Evolutionary conservation across 345 rosid genomes (phyloP).

Genomic region (Brassica nigra): DNA sequence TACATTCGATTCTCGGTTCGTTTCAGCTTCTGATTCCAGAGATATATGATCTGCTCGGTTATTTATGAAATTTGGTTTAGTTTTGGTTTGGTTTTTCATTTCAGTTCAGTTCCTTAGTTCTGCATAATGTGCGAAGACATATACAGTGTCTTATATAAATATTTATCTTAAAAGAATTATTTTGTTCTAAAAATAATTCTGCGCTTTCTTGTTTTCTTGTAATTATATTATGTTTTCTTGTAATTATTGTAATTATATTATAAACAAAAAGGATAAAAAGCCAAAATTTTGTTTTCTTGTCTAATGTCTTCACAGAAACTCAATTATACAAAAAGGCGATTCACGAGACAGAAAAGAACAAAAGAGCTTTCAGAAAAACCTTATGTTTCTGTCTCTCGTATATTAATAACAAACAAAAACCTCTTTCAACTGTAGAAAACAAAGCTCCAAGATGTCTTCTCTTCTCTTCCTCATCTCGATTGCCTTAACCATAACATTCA

Average conservation of each 20-base stretch:
- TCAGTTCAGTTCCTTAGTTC: too few relatives aligned
- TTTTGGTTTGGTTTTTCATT: too few relatives aligned
- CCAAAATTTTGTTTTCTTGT: neutral
- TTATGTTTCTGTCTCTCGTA: neutral
- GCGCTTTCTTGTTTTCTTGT: too few relatives aligned
- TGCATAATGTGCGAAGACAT: too few relatives aligned
- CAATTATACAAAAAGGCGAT: constrained; percentile 21
- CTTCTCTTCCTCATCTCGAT: constrained; percentile 31
- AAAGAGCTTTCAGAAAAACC: constrained; percentile 14
- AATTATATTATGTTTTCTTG: neutral
- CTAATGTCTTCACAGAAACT: constrained; percentile 3
- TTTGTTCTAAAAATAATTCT: too few relatives aligned
- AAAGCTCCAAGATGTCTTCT: constrained; percentile 29
- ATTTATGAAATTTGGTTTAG: too few relatives aligned
- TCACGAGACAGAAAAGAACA: constrained; percentile 38
- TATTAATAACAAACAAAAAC: constrained; percentile 12
- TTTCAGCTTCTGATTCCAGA: too few relatives aligned
- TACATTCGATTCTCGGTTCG: too few relatives aligned
- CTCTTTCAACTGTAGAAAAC: neutral
- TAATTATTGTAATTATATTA: neutral
- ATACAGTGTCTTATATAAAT: too few relatives aligned
- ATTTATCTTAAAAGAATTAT: too few relatives aligned
- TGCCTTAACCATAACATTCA: constrained; percentile 19
- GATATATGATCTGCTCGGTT: too few relatives aligned
- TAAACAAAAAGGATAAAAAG: neutral